Evolutionary conservation across 805 yeast genomes (phyloP), one percentile per base, ranked within the genome.

Genomic region (Limtongozyma cylindracea): DNA sequence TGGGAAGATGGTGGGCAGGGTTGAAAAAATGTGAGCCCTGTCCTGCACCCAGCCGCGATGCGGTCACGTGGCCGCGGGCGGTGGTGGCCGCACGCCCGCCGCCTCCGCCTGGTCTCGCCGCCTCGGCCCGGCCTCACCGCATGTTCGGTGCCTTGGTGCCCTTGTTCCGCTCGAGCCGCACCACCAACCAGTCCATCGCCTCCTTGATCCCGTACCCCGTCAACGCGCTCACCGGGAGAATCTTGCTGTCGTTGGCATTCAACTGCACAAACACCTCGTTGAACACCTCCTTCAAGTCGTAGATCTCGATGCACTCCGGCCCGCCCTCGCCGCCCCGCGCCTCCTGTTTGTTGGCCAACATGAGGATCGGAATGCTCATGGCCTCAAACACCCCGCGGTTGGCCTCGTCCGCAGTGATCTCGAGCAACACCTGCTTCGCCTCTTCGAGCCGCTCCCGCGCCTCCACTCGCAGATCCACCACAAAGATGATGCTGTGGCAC

Each of bases 321-420:
- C n/a, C n/a, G n/a, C n/a, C n/a, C n/a, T n/a, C n/a, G n/a, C n/a
- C n/a, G n/a, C n/a, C n/a, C n/a, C n/a, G n/a, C 27, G 51, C 40
- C 33, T 88, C 96, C 47, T 82, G 94, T 41, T 88, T 88, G 42
- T 88, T 84, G 6, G 95, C 96, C 36, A 84, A 53, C 94, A 84
- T 84, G 25, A 84, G 52, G 7, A 84, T 65, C 2, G 96, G 98
- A 10, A 80, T 70, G 15, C 91, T 52, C 25, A 47, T 80, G 14
- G 32, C 29, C 17, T 17, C 31, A 16, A 33, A 31, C 20, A 29
- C 29, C 22, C 22, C 19, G 10, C 27, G 24, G 38, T 78, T 67
- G 20, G 42, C 38, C 21, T 45, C 40, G 35, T 50, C 52, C 31
- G 43, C 45, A 4, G 56, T 43, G 8, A 53, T 49, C n/a, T 46